phyloP scores from a whole-genome alignment of 2,329 filamentous ascomycete species.

The Chaetomiaceae sp. region DNA sequence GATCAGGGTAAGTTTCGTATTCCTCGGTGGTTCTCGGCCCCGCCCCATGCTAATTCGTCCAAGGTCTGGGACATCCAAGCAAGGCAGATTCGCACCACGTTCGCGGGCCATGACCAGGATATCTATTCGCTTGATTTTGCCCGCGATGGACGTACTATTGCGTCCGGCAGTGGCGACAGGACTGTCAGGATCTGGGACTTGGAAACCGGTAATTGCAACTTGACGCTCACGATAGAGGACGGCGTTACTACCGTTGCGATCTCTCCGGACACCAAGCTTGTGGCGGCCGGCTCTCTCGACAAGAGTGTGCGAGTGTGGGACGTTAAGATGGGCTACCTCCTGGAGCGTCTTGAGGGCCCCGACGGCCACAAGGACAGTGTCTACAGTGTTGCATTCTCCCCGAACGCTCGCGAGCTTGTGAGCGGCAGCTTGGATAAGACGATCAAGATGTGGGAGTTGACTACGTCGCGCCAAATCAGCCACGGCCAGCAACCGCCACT shows the following conservation, averaged over 20 bases:
- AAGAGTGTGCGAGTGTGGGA: slow-evolving; percentile 99
- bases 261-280: slow-evolving; percentile 88
- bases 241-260: slow-evolving; percentile 97
- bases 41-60: slow-evolving; percentile 1
- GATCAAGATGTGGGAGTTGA: slow-evolving; percentile 98
- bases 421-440: slow-evolving; percentile 95
- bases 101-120: slow-evolving; percentile 96
- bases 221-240: slow-evolving; percentile 89
- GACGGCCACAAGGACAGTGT: slow-evolving; percentile 97
- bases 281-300: slow-evolving; percentile 90
- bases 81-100: slow-evolving; percentile 83
- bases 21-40: no score
- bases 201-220: slow-evolving; percentile 72
- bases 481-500: slow-evolving; percentile 50
- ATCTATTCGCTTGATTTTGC: slow-evolving; percentile 97
- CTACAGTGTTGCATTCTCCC: slow-evolving; percentile 93
- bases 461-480: slow-evolving; percentile 62
- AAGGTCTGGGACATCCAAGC: slow-evolving; percentile 91
- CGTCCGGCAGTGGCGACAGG: slow-evolving; percentile 89
- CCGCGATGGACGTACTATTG: slow-evolving; percentile 87
- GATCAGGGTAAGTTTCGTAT: slow-evolving; percentile 66
- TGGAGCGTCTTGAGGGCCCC: slow-evolving; percentile 87
- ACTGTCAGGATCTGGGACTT: slow-evolving; percentile 97
- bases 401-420: slow-evolving; percentile 86
- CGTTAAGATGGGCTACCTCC: slow-evolving; percentile 75